A percentile compares a stretch with the other conserved stretches of the same genome.
These are phyloP conservation scores for Sclerotinia sclerotiorum DNA, from an alignment of 2,329 filamentous ascomycete genomes.

Conservation along the genomic window DNA sequence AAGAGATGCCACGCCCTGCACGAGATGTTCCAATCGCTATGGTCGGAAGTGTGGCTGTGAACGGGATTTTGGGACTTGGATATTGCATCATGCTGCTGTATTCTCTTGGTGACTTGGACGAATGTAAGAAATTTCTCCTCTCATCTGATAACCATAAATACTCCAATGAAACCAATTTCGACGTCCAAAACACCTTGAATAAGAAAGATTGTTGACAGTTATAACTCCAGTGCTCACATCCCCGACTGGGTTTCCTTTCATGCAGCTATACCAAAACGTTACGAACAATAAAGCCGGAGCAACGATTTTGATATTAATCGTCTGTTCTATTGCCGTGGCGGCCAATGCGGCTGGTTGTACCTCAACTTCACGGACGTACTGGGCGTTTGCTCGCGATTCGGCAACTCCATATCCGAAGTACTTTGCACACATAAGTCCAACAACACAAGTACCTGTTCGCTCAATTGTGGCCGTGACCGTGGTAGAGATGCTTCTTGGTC, in stretches of 20 bases:
- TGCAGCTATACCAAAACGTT: conserved; percentile 47
- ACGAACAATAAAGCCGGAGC: conserved; percentile 35
- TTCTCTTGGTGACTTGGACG: conserved; percentile 44
- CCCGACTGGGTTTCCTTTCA: conserved; percentile 48
- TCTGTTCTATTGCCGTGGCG: conserved; percentile 47
- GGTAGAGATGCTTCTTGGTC: conserved; percentile 48
- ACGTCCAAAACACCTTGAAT: neutral
- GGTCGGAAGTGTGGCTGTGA: conserved; percentile 46
- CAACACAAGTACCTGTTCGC: conserved; percentile 42
- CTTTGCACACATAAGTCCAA: conserved; percentile 41
- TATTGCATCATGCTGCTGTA: conserved; percentile 48
- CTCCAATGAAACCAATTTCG: neutral
- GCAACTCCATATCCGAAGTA: conserved; percentile 42
- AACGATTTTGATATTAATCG: neutral
- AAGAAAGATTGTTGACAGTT: neutral
- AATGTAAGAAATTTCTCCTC: conserved; percentile 7
- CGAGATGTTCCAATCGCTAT: conserved; percentile 47
- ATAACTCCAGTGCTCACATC: conserved; percentile 42
- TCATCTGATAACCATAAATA: neutral
- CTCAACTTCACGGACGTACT: conserved; percentile 46
- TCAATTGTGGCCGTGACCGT: conserved; percentile 45
- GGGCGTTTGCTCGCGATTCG: conserved; percentile 49
- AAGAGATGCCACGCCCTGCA: conserved; percentile 48
- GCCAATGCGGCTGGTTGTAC: conserved; percentile 49
- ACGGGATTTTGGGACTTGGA: conserved; percentile 48